Evolutionary conservation across 2,329 filamentous ascomycete species (phyloP).

Genomic region (Trichoderma sp.): DNA sequence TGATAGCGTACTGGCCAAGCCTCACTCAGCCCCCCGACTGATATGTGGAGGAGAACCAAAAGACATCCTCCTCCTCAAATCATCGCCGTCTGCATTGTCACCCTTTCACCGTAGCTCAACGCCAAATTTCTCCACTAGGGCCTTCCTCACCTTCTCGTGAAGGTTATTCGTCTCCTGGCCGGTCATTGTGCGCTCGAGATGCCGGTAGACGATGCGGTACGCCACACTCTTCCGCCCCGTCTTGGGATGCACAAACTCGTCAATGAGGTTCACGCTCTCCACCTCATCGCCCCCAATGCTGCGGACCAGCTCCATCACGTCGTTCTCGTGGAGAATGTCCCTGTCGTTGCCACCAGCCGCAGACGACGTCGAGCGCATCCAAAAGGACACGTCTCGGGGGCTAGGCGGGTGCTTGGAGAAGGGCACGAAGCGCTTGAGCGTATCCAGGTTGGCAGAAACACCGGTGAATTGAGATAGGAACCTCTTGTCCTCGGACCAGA

Average conservation of each 20-base stretch:
- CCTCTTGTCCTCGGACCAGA: slow-evolving; percentile 85
- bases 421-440: slow-evolving; percentile 69
- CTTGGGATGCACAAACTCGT: slow-evolving; percentile 88
- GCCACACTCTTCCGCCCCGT: slow-evolving; percentile 82
- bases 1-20: slow-evolving; percentile 11
- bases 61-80: background rate
- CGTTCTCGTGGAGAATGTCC: slow-evolving; percentile 82
- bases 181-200: slow-evolving; percentile 85
- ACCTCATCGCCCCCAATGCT: slow-evolving; percentile 79
- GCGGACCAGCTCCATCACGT: slow-evolving; percentile 94
- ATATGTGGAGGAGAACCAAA: background rate
- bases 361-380: slow-evolving; percentile 62
- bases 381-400: slow-evolving; percentile 93
- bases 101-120: slow-evolving; percentile 61
- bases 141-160: slow-evolving; percentile 68
- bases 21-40: slow-evolving; percentile 8
- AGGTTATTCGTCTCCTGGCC: slow-evolving; percentile 78
- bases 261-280: slow-evolving; percentile 83
- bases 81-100: background rate
- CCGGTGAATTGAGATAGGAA: slow-evolving; percentile 85
- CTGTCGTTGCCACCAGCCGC: slow-evolving; percentile 53
- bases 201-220: slow-evolving; percentile 93
- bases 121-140: slow-evolving; percentile 71
- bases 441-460: slow-evolving; percentile 55
- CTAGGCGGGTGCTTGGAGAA: slow-evolving; percentile 92